These are phyloP conservation scores for Fusarium pininemorale DNA, from an alignment of 2,329 filamentous ascomycete genomes.

Conservation along the genomic window DNA sequence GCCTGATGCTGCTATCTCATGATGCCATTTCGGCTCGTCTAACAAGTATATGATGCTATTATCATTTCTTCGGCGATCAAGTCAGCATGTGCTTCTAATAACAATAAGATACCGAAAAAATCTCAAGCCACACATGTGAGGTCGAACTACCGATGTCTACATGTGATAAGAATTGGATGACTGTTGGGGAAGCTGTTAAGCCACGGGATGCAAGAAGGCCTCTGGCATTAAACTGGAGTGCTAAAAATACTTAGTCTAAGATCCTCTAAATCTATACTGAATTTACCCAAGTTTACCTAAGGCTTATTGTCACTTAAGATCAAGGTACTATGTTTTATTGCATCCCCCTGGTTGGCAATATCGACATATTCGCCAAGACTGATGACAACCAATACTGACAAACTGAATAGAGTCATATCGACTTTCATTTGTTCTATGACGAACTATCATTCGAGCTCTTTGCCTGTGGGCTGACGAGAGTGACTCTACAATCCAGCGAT, in stretches of 20 bases:
- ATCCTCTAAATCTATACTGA: no score
- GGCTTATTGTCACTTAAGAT: no score
- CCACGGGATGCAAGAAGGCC: no score
- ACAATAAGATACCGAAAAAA: accelerated
- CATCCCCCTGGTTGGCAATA: not conserved
- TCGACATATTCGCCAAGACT: not conserved
- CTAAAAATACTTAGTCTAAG: no score
- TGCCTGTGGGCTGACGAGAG: no score
- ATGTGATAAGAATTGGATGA: not conserved
- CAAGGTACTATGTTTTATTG: no score
- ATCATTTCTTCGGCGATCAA: not conserved
- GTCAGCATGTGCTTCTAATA: not conserved
- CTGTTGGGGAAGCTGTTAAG: no score
- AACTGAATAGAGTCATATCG: accelerated
- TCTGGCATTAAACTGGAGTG: no score
- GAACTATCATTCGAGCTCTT: no score
- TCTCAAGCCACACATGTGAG: not conserved
- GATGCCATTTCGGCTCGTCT: not conserved
- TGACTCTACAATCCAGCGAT: not conserved
- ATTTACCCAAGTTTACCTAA: no score
- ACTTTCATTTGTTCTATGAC: not conserved
- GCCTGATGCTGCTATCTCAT: not conserved
- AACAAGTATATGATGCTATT: not conserved
- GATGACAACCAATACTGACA: not conserved
- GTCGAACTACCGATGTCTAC: not conserved